Evolutionary conservation across 768 basidiomycete genomes (phyloP).

Genomic region (Trametes meyenii): DNA sequence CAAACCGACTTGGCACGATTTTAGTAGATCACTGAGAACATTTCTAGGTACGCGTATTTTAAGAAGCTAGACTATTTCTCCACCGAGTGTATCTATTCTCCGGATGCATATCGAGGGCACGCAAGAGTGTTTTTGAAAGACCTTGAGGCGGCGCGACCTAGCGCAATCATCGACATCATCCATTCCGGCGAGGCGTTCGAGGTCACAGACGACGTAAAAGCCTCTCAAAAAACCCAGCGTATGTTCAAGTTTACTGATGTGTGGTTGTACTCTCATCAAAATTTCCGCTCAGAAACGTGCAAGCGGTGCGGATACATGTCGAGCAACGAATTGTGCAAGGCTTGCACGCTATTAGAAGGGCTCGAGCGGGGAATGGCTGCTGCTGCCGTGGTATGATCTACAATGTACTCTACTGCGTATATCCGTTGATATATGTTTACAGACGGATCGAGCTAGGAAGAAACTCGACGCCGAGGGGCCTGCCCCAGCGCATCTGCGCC

Average conservation of each 20-base stretch:
- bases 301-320: slow-evolving; percentile 94
- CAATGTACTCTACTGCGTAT: background rate
- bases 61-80: slow-evolving; percentile 99
- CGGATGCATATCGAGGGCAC: slow-evolving; percentile 97
- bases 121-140: slow-evolving; percentile 94
- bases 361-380: slow-evolving; percentile 78
- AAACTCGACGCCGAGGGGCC: slow-evolving; percentile 61
- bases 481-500: slow-evolving; percentile 68
- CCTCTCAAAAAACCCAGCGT: slow-evolving; percentile 85
- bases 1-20: background rate
- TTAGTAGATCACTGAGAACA: background rate
- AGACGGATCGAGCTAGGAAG: slow-evolving; percentile 73
- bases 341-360: slow-evolving; percentile 88
- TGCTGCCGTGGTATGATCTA: slow-evolving; percentile 48
- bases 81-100: slow-evolving; percentile 98
- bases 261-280: too few relatives aligned
- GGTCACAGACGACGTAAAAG: slow-evolving; percentile 81
- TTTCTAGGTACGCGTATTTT: slow-evolving; percentile 93
- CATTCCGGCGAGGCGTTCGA: slow-evolving; percentile 95
- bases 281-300: slow-evolving; percentile 87
- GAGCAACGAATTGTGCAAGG: slow-evolving; percentile 95
- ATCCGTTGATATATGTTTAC: background rate
- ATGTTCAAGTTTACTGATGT: too few relatives aligned
- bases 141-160: slow-evolving; percentile 90
- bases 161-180: slow-evolving; percentile 96